These are phyloP conservation scores for Obelidium mucronatum DNA, from an alignment of 192 early-diverging fungal genomes.

Conservation along the genomic window DNA sequence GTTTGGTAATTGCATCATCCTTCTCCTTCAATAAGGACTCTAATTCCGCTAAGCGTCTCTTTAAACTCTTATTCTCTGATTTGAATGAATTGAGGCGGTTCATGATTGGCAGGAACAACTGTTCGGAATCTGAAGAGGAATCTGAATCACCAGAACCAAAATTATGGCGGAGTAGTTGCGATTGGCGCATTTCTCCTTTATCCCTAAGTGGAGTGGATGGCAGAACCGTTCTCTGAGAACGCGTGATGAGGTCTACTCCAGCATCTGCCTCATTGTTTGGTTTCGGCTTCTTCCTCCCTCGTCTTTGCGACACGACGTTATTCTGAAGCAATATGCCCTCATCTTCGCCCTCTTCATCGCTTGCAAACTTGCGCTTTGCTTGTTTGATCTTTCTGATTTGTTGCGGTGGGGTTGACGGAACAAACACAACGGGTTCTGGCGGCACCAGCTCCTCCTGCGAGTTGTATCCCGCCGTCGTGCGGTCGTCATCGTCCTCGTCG, in stretches of 20 bases:
- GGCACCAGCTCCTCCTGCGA: constrained; percentile 3
- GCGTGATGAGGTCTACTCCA: background rate
- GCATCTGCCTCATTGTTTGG: too few relatives aligned
- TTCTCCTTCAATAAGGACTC: background rate
- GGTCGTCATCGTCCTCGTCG: constrained; percentile 10
- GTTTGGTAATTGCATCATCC: background rate
- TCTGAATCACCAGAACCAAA: background rate
- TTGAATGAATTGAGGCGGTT: background rate
- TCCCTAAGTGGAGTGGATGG: background rate
- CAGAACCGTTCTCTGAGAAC: too few relatives aligned
- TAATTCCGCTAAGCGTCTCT: background rate
- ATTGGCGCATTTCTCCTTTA: background rate
- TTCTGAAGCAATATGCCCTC: background rate
- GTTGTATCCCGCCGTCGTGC: constrained; percentile 17
- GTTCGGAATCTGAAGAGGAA: background rate
- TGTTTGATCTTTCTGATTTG: background rate
- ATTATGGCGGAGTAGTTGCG: background rate
- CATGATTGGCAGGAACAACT: background rate
- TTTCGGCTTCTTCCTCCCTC: too few relatives aligned
- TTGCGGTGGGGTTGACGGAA: background rate
- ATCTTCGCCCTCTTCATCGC: background rate
- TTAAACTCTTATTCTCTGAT: background rate
- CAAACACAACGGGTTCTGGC: background rate
- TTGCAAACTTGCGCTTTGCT: background rate
- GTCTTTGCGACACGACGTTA: background rate